These are phyloP conservation scores for Aspergillus sp. DNA, from an alignment of 2,329 filamentous ascomycete species.

Conservation along the genomic window DNA sequence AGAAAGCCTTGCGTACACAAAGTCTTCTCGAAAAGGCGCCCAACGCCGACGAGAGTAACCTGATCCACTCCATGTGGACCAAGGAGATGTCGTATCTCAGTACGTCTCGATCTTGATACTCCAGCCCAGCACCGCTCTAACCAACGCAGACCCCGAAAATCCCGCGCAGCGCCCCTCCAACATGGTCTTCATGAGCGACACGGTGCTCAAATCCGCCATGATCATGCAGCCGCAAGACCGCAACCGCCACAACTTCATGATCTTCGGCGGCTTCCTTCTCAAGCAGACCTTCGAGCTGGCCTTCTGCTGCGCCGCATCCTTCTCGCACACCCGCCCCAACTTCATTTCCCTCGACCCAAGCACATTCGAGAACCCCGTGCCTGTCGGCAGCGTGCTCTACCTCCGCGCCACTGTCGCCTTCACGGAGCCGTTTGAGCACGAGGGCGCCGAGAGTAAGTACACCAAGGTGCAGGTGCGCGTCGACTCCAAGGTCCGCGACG, in stretches of 20 bases:
- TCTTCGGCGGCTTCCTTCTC: slow-evolving; percentile 72
- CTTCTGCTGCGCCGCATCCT: slow-evolving; percentile 70
- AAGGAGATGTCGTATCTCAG: slow-evolving; percentile 63
- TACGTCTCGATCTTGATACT: slow-evolving; percentile 21
- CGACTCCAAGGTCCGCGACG: slow-evolving; percentile 68
- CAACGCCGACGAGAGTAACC: slow-evolving; percentile 66
- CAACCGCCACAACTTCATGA: slow-evolving; percentile 72
- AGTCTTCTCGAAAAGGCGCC: slow-evolving; percentile 66
- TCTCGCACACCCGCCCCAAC: slow-evolving; percentile 66
- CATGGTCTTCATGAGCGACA: slow-evolving; percentile 61
- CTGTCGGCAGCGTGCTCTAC: slow-evolving; percentile 71
- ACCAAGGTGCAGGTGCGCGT: slow-evolving; percentile 69
- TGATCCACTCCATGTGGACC: slow-evolving; percentile 73
- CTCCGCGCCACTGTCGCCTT: slow-evolving; percentile 70
- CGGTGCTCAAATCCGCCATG: slow-evolving; percentile 61
- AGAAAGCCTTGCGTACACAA: slow-evolving; percentile 60
- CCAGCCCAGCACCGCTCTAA: not conserved
- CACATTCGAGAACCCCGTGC: slow-evolving; percentile 72
- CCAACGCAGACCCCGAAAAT: slow-evolving; percentile 51
- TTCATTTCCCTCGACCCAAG: slow-evolving; percentile 72
- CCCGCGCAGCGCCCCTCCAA: slow-evolving; percentile 55
- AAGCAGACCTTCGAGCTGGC: slow-evolving; percentile 74
- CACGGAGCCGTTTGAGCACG: slow-evolving; percentile 58
- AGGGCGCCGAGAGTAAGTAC: slow-evolving; percentile 48
- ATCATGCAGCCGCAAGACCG: slow-evolving; percentile 75